Percentiles rank a stretch among this genome's conserved stretches.
Evolutionary conservation across 2,329 filamentous ascomycete species (phyloP).

Genomic region (Claviceps maximensis): DNA sequence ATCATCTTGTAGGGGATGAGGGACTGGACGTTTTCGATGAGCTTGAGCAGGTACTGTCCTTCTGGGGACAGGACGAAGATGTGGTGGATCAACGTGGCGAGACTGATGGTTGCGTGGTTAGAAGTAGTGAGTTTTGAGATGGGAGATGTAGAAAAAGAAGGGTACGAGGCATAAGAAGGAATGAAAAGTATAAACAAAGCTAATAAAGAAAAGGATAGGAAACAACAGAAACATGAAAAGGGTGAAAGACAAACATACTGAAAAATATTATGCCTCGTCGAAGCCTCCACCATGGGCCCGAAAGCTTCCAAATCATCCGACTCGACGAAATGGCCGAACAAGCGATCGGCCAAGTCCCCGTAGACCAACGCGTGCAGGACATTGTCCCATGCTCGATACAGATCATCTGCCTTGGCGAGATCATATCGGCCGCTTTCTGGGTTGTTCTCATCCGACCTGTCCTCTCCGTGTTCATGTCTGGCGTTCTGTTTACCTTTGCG

Average conservation of each 20-base stretch:
- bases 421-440: slow-evolving; percentile 35
- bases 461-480: too few species aligned
- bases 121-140: too few species aligned
- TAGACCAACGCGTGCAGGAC: slow-evolving; percentile 54
- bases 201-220: background rate
- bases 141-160: background rate
- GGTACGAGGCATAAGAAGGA: background rate
- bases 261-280: slow-evolving; percentile 53
- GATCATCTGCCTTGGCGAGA: slow-evolving; percentile 41
- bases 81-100: slow-evolving; percentile 63
- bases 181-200: background rate
- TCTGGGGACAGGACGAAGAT: slow-evolving; percentile 61
- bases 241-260: slow-evolving; percentile 37
- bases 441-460: too few species aligned
- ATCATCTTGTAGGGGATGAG: slow-evolving; percentile 60
- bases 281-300: slow-evolving; percentile 46
- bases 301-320: slow-evolving; percentile 52
- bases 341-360: slow-evolving; percentile 49
- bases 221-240: background rate
- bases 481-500: too few species aligned
- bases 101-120: slow-evolving; percentile 26
- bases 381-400: slow-evolving; percentile 53
- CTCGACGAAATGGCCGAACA: slow-evolving; percentile 47
- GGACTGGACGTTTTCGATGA: slow-evolving; percentile 56
- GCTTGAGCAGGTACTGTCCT: slow-evolving; percentile 58